Percentiles rank a stretch among this genome's conserved stretches.
Conservation (phyloP, 345 rosid genomes). For the Eucalyptus paniculata region DNA sequence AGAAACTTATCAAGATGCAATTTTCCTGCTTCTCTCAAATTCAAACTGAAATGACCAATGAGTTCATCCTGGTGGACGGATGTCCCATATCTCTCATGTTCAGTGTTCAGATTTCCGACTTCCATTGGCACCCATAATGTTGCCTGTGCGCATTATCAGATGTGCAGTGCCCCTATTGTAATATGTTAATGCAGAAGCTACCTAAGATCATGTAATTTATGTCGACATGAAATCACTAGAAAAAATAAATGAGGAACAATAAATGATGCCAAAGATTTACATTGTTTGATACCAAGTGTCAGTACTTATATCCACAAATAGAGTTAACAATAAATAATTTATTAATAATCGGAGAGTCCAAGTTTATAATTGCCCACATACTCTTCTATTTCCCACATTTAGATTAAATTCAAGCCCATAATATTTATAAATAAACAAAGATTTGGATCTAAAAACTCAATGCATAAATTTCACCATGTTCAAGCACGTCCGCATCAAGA, state of each 20-base stretch:
- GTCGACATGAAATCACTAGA: accelerated
- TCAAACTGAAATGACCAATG: not conserved
- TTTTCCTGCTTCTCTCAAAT: not conserved
- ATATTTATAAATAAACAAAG: no score
- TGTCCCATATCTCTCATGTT: not conserved
- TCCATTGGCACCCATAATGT: not conserved
- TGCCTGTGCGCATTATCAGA: not conserved
- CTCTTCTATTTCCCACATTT: no score
- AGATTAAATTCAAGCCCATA: accelerated
- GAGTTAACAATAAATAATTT: accelerated
- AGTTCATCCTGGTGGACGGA: not conserved
- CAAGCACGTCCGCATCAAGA: not conserved
- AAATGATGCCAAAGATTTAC: accelerated
- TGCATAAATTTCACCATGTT: not conserved
- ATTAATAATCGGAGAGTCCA: accelerated
- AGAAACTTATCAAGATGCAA: not conserved
- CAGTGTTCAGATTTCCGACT: not conserved
- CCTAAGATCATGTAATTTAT: no score
- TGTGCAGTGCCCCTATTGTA: not conserved
- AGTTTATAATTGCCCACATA: accelerated
- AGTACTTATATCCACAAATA: accelerated
- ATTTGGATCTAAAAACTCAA: not conserved
- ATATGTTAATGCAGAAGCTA: accelerated
- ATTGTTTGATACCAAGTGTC: accelerated
- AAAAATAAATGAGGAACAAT: no score